A percentile compares a stretch with the other conserved stretches of the same genome.
phyloP scores from a whole-genome alignment of 208 protist genomes.

The Angomonas deanei region DNA sequence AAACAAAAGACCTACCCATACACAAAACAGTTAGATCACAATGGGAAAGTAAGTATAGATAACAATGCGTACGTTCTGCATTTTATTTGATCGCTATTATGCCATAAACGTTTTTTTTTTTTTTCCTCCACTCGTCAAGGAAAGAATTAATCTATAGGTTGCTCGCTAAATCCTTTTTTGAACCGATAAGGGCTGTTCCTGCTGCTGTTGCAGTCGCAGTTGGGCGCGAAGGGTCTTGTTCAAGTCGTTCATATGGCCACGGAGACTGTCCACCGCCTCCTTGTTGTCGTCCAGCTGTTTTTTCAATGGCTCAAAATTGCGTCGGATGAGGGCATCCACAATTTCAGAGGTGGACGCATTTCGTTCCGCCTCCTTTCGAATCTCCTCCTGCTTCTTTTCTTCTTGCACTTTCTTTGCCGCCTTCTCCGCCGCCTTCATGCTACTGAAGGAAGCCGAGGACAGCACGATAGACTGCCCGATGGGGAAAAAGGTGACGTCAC shows the following conservation, averaged over 20 bases:
- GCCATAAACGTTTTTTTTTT: background rate
- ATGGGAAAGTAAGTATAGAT: background rate
- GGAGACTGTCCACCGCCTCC: slow-evolving; percentile 17
- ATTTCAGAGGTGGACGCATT: slow-evolving; percentile 12
- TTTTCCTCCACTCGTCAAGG: background rate
- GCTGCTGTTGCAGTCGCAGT: slow-evolving; percentile 2
- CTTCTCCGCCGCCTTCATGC: slow-evolving; percentile 3
- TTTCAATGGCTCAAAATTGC: slow-evolving; percentile 15
- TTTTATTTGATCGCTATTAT: too few relatives aligned
- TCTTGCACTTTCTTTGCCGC: slow-evolving; percentile 3
- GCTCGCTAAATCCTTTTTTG: too few relatives aligned
- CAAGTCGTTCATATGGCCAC: slow-evolving; percentile 1
- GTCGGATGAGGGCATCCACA: slow-evolving; percentile 15
- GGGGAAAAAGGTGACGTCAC: slow-evolving; percentile 79
- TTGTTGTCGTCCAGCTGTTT: slow-evolving; percentile 19
- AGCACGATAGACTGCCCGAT: slow-evolving; percentile 54
- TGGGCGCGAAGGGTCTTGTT: background rate
- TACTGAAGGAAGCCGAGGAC: slow-evolving; percentile 15
- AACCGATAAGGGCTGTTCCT: background rate
- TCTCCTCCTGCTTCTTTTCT: background rate
- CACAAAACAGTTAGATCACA: background rate
- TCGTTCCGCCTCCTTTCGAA: background rate
- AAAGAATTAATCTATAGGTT: too few relatives aligned
- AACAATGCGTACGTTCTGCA: background rate
- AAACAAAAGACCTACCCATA: too few relatives aligned